Percentiles rank a stretch among this genome's conserved stretches.
These are phyloP conservation scores for Dorcoceras hygrometricum DNA, from an alignment of 257 asterid species.

Conservation along the genomic window DNA sequence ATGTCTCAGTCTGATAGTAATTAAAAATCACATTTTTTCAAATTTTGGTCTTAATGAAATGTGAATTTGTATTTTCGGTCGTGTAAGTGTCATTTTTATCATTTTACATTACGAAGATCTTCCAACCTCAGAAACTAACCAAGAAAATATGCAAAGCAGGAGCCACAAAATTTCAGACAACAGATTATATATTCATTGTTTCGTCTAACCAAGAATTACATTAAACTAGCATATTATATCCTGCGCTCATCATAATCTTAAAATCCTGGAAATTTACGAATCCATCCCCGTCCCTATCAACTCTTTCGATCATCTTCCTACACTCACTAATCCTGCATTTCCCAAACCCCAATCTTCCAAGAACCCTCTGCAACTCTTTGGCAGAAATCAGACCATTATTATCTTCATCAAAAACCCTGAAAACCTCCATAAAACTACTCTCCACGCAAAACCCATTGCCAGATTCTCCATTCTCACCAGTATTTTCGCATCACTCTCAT, in stretches of 20 bases:
- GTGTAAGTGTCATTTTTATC: too few relatives aligned
- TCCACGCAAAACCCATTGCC: constrained; percentile 28
- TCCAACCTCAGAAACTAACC: too few relatives aligned
- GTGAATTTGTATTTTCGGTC: too few relatives aligned
- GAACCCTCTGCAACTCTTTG: constrained; percentile 50
- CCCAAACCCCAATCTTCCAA: constrained; percentile 46
- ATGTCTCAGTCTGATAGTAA: too few relatives aligned
- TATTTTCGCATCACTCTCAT: constrained; percentile 38
- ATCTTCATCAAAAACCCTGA: constrained; percentile 58
- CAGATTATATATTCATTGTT: too few relatives aligned
- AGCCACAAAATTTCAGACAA: too few relatives aligned
- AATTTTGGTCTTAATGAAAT: too few relatives aligned
- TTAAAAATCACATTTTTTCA: too few relatives aligned
- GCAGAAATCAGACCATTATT: constrained; percentile 59
- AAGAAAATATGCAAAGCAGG: too few relatives aligned
- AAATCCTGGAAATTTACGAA: constrained; percentile 61
- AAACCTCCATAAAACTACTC: constrained; percentile 43
- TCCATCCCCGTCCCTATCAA: constrained; percentile 74
- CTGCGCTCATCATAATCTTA: constrained; percentile 55
- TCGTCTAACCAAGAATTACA: too few relatives aligned
- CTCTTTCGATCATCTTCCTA: constrained; percentile 52
- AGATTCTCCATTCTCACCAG: constrained; percentile 12
- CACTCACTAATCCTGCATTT: constrained; percentile 47
- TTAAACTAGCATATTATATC: too few relatives aligned
- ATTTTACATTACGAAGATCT: too few relatives aligned